phyloP scores from a whole-genome alignment of 257 asterid genomes.

The Solanum medicagineum region DNA sequence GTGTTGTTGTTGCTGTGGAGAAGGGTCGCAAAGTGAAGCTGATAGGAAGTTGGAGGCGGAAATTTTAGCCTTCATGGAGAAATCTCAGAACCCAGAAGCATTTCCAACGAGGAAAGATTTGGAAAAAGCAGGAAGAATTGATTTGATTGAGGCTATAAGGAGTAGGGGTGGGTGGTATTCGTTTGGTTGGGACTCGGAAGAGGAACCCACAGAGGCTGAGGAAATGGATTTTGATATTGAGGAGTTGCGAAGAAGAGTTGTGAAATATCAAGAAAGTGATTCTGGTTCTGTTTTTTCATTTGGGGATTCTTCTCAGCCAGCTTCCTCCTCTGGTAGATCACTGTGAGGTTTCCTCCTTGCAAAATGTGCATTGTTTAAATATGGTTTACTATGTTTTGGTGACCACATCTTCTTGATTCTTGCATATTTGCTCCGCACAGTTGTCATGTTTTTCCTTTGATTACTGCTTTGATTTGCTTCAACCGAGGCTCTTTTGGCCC shows the following conservation, averaged over 20 bases:
- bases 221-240: conserved; percentile 24
- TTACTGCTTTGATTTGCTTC: too few species aligned
- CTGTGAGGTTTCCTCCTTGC: conserved; percentile 31
- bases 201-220: conserved; percentile 9
- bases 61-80: conserved; percentile 74
- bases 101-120: conserved; percentile 74
- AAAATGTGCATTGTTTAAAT: background rate
- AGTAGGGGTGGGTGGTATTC: conserved; percentile 79
- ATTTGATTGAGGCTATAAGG: conserved; percentile 66
- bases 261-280: conserved; percentile 25
- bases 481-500: too few species aligned
- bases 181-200: conserved; percentile 63
- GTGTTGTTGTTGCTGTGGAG: conserved; percentile 38
- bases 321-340: conserved; percentile 30
- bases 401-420: too few species aligned
- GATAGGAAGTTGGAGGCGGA: conserved; percentile 66
- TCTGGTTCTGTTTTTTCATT: conserved; percentile 3
- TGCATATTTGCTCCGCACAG: too few species aligned
- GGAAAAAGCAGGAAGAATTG: conserved; percentile 58
- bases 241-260: conserved; percentile 37
- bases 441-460: too few species aligned
- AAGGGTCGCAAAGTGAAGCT: conserved; percentile 30
- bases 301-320: conserved; percentile 11
- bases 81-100: conserved; percentile 51
- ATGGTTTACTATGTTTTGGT: too few species aligned